Base-by-base conservation (phyloP, 2,329 filamentous ascomycete genomes). In the Botrytis galanthina region DNA sequence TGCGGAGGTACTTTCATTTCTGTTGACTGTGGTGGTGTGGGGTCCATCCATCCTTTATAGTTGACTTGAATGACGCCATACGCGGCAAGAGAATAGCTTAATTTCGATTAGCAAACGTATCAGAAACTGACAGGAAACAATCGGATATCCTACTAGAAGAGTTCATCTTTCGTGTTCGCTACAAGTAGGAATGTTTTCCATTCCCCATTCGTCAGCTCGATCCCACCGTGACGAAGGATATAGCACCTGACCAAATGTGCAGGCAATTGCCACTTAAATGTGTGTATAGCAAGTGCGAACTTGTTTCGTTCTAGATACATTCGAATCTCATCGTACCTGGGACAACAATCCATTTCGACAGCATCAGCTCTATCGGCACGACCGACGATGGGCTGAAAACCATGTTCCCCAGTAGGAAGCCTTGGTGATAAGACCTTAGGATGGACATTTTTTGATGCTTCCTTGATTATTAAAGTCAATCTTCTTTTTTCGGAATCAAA, bases 111-210 rank as follows among this genome's bases (percentile, higher is more conserved):
- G 48, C 18, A 68, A 68, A 32, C 29, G 3, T 57, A 3, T 42
- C n/a, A 37, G 20, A 32, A 57, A 32, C 14, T 5, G 35, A 20
- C 39, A 32, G 26, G 10, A 5, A 57, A 9, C 5, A 57, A 57
- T 22, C 7, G 26, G 39, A 32, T 29, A 18, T 54, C 48, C 16
- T 51, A 68, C 48, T 29, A 9, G n/a, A 68, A 68, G 20, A 68
- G 26, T 42, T 68, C 66, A 42, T 68, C 32, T 57, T 37, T 68
- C 26, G 26, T 54, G n/a, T 57, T 68, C 39, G 64, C 48, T 35
- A 68, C 46, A 37, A 68, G 64, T n/a, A 71, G 69, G 29, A 71
- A 71, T 22, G 22, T 46, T 63, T 46, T 63, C 69, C 57, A 63
- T 63, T 71, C 39, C 22, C 12, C 29, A 39, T 71, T 51, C 18